Evolutionary conservation across 2,329 filamentous ascomycete genomes (phyloP), one percentile per base, ranked within the genome.

Genomic region (Zalaria obscura): DNA sequence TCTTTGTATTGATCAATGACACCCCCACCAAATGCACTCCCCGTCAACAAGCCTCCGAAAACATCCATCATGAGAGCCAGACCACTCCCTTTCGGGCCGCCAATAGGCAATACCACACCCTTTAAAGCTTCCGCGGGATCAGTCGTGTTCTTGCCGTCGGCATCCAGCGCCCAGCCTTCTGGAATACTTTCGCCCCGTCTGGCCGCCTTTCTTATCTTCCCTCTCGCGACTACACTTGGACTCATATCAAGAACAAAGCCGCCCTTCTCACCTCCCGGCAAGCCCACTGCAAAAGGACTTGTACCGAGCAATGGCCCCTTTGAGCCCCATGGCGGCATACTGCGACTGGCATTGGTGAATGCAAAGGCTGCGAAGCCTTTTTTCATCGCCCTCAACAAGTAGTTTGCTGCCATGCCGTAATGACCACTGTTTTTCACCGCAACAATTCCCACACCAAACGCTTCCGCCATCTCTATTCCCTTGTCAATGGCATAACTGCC

Each of bases 11-110:
- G 83, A 9, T 73, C 73, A 0, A 75, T 79, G 18, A 88, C 83
- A 50, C 80, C 68, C 0, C 82, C 82, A 0, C 80, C 83, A 58
- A 83, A 88, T 0, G 80, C 80, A 27, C 77, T 78, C 0, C 82
- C 82, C 0, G 79, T 83, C 1, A 88, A 51, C 0, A 80, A 76
- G 0, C 81, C 83, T 0, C 80, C 85, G 52, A 88, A 86, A 1
- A 88, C 78, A 53, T 88, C 81, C 83, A 87, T 88, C 80, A 87
- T 85, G 41, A 88, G 73, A 1, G 80, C 66, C 35, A 87, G 55
- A 0, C 72, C 83, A 2, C 78, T 82, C 0, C 83, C 83, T 58
- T 88, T 87, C 0, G 82, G 80, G 0, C 83, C 83, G 3, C 82
- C 82, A 78, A 87, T 85, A 0, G 82, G 81, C 10, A 86, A 61